phyloP scores from a whole-genome alignment of 257 asterid species.

The Nicotiana noctiflora region DNA sequence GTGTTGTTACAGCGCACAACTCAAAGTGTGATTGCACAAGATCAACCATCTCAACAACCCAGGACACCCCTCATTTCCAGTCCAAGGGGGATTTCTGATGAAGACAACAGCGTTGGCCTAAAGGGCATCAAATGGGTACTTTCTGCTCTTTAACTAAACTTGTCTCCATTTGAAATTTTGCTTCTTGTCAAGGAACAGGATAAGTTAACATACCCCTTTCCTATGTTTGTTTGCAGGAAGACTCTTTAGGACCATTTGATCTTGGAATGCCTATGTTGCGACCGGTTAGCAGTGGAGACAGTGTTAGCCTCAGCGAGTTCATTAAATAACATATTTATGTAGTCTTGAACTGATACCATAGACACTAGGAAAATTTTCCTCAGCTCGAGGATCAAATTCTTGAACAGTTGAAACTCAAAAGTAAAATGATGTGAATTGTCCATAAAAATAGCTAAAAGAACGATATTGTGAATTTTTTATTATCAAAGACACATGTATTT shows the following conservation, averaged over 20 bases:
- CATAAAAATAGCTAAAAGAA: not conserved
- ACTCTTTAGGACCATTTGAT: constrained; percentile 26
- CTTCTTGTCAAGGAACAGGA: not conserved
- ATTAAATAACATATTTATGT: not conserved
- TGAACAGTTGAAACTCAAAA: not conserved
- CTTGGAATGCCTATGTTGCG: constrained; percentile 13
- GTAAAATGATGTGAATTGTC: constrained; percentile 1
- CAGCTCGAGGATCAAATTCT: not conserved
- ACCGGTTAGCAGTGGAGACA: constrained; percentile 19
- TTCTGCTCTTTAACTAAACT: constrained; percentile 4
- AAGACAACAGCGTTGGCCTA: constrained; percentile 28
- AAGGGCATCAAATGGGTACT: constrained; percentile 36
- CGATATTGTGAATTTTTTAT: not conserved
- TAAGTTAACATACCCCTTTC: not conserved
- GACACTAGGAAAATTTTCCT: not conserved
- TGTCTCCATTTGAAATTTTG: not conserved
- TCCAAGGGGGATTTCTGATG: constrained; percentile 20
- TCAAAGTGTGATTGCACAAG: constrained; percentile 18
- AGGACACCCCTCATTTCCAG: constrained; percentile 21
- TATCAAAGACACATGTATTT: not conserved
- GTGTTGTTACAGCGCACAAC: constrained; percentile 17
- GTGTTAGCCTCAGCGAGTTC: constrained; percentile 17
- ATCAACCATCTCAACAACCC: constrained; percentile 27
- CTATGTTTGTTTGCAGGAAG: constrained; percentile 27
- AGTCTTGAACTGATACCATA: not conserved